Conservation (phyloP, 164 flowering plant genomes). For the Kalanchoe fedtschenkoi region DNA sequence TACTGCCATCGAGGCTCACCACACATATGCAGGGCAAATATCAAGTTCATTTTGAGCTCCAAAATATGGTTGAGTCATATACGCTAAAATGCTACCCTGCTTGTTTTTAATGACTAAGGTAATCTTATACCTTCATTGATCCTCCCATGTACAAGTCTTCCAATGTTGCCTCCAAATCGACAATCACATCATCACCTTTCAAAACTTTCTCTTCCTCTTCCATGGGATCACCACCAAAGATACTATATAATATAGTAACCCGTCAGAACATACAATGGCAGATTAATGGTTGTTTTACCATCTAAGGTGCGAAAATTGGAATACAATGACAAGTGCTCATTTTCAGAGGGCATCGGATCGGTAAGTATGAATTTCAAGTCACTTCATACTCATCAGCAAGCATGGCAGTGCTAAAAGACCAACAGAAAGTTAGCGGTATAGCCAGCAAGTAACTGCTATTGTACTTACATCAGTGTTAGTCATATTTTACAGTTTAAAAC, state of each 20-base stretch:
- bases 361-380: too few species aligned
- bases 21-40: neutral
- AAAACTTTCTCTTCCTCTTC: slow-evolving; percentile 86
- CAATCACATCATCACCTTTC: slow-evolving; percentile 95
- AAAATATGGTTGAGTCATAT: neutral
- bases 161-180: slow-evolving; percentile 80
- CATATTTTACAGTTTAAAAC: too few species aligned
- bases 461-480: too few species aligned
- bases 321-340: too few species aligned
- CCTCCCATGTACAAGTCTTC: slow-evolving; percentile 99
- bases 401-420: neutral
- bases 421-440: too few species aligned
- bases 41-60: too few species aligned
- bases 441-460: too few species aligned
- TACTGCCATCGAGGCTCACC: neutral
- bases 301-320: too few species aligned
- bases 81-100: neutral
- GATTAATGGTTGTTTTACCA: neutral
- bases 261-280: slow-evolving; percentile 7
- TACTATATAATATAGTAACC: slow-evolving; percentile 25
- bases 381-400: too few species aligned
- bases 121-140: slow-evolving; percentile 53
- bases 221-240: slow-evolving; percentile 66
- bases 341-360: too few species aligned
- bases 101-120: neutral